Base-by-base conservation (phyloP, 495 filamentous ascomycete species). In the Lasiosphaeriaceae sp. region DNA sequence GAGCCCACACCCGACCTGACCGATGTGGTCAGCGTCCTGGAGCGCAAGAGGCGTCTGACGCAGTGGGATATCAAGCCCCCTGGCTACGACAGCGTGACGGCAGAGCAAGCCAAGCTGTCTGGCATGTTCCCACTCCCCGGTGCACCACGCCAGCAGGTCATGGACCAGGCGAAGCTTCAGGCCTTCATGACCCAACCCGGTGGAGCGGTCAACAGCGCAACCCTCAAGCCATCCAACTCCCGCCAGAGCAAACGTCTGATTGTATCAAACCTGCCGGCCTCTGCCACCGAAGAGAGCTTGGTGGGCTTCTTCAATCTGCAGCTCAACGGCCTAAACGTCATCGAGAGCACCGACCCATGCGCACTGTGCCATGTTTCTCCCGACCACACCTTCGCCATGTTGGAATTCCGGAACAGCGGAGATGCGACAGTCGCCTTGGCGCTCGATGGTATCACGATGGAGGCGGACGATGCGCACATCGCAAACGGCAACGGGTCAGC, bases 41-140 rank as follows among this genome's bases (percentile, higher is more conserved):
- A 90, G 62, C 86, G 92, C 54, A 91, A 90, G 79, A 86, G 94
- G 62, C 86, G 94, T 52, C 74, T 97, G 77, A 97, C 92, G 26
- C 96, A 97, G 71, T 99, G 94, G 94, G 94, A 99, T 70, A 96
- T 99, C 71, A 99, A 97, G 77, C 94, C 94, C 12, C 90, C 90
- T 20, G 93, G 94, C 26, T 99, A 99, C 66, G 94, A 97, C 72
- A 96, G 96, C 74, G 94, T 99, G 58, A 97, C 95, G 12, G 95
- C 94, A 22, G 94, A 99, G 71, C 95, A 97, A 69, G 95, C 94
- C 23, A 99, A 99, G 79, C 81, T 99, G 34, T 99, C 94, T n/a
- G 90, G 90, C 74, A 96, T 97, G 94, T 99, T 99, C 78, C 92
- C 94, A 56, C 84, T 99, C 9, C 94, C 94, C 5, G 94, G 94